A percentile compares a stretch with the other conserved stretches of the same genome.
Evolutionary conservation across 176 grass and related monocot species (phyloP).

Genomic region (Aegilops sharonensis): DNA sequence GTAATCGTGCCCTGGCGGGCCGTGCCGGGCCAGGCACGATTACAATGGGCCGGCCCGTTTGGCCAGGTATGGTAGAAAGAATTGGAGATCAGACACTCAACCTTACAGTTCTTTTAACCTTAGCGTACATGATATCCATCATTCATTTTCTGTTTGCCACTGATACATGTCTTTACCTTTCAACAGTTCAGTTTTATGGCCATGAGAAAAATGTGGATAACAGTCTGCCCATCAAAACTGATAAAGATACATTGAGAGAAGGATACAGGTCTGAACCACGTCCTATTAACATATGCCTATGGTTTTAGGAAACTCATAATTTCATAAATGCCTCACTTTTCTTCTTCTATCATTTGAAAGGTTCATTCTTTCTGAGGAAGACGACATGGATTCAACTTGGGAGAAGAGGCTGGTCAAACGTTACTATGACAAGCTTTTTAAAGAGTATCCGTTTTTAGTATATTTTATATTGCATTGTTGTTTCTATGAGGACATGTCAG

Average conservation of each 20-base stretch:
- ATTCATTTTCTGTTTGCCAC: no score
- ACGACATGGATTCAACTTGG: constrained; percentile 93
- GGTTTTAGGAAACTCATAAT: constrained; percentile 2
- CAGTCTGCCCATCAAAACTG: constrained; percentile 67
- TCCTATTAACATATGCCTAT: constrained; percentile 7
- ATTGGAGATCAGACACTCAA: constrained; percentile 26
- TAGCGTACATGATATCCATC: no score
- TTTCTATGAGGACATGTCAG: neutral
- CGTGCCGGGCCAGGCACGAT: no score
- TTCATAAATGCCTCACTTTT: neutral
- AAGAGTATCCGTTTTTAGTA: constrained; percentile 84
- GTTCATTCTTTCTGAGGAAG: constrained; percentile 90
- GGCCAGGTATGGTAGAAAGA: neutral
- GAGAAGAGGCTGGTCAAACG: constrained; percentile 86
- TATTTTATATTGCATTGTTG: neutral
- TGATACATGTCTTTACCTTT: neutral
- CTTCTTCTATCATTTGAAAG: constrained; percentile 28
- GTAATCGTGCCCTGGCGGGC: no score
- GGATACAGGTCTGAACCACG: constrained; percentile 61
- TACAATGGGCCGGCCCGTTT: no score
- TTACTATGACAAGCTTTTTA: constrained; percentile 97
- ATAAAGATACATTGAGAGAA: constrained; percentile 87
- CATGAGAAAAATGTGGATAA: constrained; percentile 37
- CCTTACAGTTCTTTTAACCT: neutral
- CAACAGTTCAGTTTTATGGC: constrained; percentile 85